A percentile compares a stretch with the other conserved stretches of the same genome.
These are phyloP conservation scores for Eucalyptus erythrocorys DNA, from an alignment of 345 rosid species.

Conservation along the genomic window DNA sequence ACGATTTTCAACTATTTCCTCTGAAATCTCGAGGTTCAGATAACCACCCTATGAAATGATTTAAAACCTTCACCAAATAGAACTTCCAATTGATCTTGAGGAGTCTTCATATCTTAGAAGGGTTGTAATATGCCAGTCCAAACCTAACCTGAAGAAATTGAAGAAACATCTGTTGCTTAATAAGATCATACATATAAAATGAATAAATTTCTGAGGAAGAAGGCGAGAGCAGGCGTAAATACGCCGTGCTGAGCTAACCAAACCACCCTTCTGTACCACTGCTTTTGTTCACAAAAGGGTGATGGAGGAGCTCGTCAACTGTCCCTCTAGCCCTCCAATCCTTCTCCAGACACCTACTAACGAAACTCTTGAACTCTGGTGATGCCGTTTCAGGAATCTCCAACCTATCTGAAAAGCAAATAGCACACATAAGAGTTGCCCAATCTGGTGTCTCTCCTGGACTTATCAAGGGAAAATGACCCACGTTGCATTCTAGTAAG, in stretches of 20 bases:
- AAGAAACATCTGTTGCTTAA: not conserved
- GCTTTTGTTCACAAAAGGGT: slow-evolving; percentile 28
- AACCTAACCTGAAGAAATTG: not conserved
- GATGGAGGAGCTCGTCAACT: slow-evolving; percentile 41
- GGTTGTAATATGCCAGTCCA: not conserved
- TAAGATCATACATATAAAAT: not conserved
- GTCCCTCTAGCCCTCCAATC: slow-evolving; percentile 52
- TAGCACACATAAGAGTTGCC: slow-evolving; percentile 41
- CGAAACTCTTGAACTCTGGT: slow-evolving; percentile 26
- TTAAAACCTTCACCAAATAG: not conserved
- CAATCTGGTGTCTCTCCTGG: slow-evolving; percentile 48
- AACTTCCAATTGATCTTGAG: not conserved
- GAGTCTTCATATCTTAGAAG: not conserved
- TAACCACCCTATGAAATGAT: not conserved
- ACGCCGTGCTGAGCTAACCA: not conserved
- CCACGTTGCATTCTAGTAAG: slow-evolving; percentile 44
- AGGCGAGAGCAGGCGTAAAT: not conserved
- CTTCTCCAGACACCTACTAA: slow-evolving; percentile 45
- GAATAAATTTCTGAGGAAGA: not conserved
- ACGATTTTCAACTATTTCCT: not conserved
- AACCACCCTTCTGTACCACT: not conserved
- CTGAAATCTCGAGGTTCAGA: not conserved
- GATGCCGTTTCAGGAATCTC: slow-evolving; percentile 39
- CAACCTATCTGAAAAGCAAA: slow-evolving; percentile 34
- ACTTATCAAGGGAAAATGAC: slow-evolving; percentile 47